A percentile compares a stretch with the other conserved stretches of the same genome.
phyloP scores from a whole-genome alignment of 2,329 filamentous ascomycete genomes.

The Xylariales sp. region DNA sequence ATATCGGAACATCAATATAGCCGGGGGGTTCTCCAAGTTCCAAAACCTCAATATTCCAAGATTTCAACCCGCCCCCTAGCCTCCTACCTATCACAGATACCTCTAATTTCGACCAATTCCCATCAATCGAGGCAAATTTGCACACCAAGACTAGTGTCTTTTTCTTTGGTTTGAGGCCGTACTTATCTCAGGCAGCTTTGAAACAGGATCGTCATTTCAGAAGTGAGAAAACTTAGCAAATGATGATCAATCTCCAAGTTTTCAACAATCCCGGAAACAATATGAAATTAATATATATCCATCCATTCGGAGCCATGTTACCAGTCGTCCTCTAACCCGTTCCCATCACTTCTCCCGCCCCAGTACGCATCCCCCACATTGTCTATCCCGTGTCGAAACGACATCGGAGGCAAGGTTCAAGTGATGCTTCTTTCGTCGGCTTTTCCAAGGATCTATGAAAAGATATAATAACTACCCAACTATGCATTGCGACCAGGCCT shows the following conservation, averaged over 20 bases:
- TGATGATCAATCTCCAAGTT: slow-evolving; percentile 39
- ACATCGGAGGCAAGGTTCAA: slow-evolving; percentile 19
- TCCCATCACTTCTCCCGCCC: slow-evolving; percentile 39
- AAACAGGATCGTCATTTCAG: slow-evolving; percentile 25
- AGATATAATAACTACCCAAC: slow-evolving; percentile 19
- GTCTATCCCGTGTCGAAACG: slow-evolving; percentile 26
- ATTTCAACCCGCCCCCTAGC: not conserved
- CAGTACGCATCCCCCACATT: slow-evolving; percentile 23
- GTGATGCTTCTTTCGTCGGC: slow-evolving; percentile 17
- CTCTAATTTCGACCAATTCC: not conserved
- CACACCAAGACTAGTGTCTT: slow-evolving; percentile 1
- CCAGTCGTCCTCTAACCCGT: slow-evolving; percentile 35
- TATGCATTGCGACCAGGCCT: slow-evolving; percentile 17
- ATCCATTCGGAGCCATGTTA: slow-evolving; percentile 45
- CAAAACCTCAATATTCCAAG: not conserved
- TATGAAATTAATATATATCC: slow-evolving; percentile 44
- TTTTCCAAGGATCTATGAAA: slow-evolving; percentile 20
- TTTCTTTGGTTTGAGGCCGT: slow-evolving; percentile 14
- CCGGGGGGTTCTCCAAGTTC: slow-evolving; percentile 18
- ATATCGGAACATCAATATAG: slow-evolving; percentile 30
- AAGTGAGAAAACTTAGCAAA: slow-evolving; percentile 35
- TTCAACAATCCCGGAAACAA: slow-evolving; percentile 40
- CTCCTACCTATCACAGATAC: too few relatives aligned
- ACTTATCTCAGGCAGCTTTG: slow-evolving; percentile 30
- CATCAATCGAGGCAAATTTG: not conserved